A percentile compares a stretch with the other conserved stretches of the same genome.
Conservation (phyloP, 805 yeast genomes). For the Teunomyces kruisii region DNA sequence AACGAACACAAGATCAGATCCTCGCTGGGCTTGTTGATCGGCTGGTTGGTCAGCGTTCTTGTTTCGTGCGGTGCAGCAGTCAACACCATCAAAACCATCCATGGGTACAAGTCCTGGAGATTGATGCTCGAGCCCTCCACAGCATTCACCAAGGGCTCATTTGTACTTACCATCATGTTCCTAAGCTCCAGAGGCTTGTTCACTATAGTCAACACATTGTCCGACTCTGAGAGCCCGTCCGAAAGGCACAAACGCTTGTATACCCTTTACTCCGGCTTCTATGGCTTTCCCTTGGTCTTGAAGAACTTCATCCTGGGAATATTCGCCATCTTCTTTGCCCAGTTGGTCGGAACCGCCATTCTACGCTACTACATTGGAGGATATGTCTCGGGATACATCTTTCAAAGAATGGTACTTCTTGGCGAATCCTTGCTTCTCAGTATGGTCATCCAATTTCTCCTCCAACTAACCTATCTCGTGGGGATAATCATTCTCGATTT, state of each 20-base stretch:
- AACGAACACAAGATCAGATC: slow-evolving; percentile 37
- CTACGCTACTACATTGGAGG: slow-evolving; percentile 14
- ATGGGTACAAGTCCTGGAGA: slow-evolving; percentile 23
- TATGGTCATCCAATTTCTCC: slow-evolving; percentile 54
- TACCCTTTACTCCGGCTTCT: slow-evolving; percentile 28
- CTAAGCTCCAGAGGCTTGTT: slow-evolving; percentile 32
- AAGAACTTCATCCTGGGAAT: slow-evolving; percentile 21
- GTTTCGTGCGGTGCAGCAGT: slow-evolving; percentile 29
- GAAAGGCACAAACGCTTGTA: slow-evolving; percentile 26
- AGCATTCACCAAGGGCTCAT: slow-evolving; percentile 20
- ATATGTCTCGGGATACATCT: slow-evolving; percentile 10
- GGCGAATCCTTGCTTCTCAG: slow-evolving; percentile 34
- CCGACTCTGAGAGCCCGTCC: slow-evolving; percentile 20
- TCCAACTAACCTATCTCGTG: slow-evolving; percentile 64
- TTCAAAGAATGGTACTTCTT: slow-evolving; percentile 20
- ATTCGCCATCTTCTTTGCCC: slow-evolving; percentile 11
- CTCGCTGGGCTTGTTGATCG: slow-evolving; percentile 32
- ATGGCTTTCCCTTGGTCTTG: slow-evolving; percentile 26
- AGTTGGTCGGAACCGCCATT: slow-evolving; percentile 6
- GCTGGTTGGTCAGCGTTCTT: slow-evolving; percentile 32
- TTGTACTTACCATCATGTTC: slow-evolving; percentile 22
- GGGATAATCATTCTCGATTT: slow-evolving; percentile 69
- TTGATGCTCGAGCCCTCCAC: slow-evolving; percentile 28
- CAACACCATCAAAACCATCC: slow-evolving; percentile 18
- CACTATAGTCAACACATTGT: slow-evolving; percentile 26